These are phyloP conservation scores for Vaccinium myrtillus DNA, from an alignment of 148 eudicot species.

Conservation along the genomic window DNA sequence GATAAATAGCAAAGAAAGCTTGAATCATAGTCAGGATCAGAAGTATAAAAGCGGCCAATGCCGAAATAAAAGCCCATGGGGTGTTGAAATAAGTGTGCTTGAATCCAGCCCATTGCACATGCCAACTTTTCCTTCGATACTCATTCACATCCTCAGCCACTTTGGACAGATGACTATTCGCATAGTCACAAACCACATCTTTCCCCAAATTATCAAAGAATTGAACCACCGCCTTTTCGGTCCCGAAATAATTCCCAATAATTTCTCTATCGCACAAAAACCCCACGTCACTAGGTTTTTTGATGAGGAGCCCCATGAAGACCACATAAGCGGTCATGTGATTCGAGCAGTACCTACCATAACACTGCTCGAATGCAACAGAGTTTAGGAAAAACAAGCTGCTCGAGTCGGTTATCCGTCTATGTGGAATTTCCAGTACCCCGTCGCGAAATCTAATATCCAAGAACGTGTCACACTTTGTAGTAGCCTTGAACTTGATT, in stretches of 20 bases:
- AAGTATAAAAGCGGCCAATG: no score
- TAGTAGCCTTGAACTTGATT: neutral
- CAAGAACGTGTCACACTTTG: neutral
- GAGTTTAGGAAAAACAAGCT: neutral
- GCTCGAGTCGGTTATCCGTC: neutral
- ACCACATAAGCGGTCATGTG: neutral
- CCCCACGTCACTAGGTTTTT: neutral
- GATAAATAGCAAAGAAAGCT: no score
- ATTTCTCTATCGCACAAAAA: neutral
- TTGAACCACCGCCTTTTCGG: neutral
- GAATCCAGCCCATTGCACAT: no score
- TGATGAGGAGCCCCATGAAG: neutral
- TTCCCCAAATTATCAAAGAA: neutral
- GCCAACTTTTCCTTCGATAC: no score
- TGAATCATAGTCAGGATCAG: no score
- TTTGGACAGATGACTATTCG: neutral
- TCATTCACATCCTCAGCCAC: no score
- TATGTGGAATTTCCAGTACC: neutral
- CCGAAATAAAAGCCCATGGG: no score
- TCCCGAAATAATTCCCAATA: neutral
- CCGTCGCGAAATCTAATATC: neutral
- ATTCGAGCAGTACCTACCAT: neutral
- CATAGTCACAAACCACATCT: neutral
- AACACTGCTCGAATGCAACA: conserved; percentile 3
- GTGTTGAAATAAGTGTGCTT: no score